Percentiles rank a stretch among this genome's conserved stretches.
Conservation (phyloP, 2,329 filamentous ascomycete genomes). For the Leptoxyphium fumago region DNA sequence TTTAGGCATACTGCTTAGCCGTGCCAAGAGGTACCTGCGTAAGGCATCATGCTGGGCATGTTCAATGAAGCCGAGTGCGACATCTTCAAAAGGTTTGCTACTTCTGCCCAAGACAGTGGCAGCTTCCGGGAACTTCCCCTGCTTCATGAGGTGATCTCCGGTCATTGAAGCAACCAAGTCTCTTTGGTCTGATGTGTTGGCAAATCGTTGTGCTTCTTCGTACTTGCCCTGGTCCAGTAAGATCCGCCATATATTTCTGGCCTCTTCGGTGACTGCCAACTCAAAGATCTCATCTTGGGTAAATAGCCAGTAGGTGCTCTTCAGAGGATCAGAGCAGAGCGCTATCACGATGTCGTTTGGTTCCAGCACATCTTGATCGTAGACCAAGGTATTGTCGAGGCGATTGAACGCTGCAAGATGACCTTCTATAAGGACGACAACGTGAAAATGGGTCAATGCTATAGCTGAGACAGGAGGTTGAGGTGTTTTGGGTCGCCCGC, state of each 20-base stretch:
- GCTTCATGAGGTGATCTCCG: slow-evolving; percentile 72
- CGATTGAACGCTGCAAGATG: slow-evolving; percentile 75
- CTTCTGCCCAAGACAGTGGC: slow-evolving; percentile 86
- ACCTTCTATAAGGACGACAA: slow-evolving; percentile 68
- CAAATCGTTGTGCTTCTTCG: slow-evolving; percentile 73
- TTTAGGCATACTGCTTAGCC: slow-evolving; percentile 69
- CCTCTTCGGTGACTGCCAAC: slow-evolving; percentile 78
- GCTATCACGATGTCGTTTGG: slow-evolving; percentile 67
- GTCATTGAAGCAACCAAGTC: slow-evolving; percentile 86
- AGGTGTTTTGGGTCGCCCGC: slow-evolving; percentile 48
- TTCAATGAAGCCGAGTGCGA: slow-evolving; percentile 82
- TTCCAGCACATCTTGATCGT: slow-evolving; percentile 75
- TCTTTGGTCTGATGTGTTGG: slow-evolving; percentile 64
- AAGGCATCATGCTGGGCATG: slow-evolving; percentile 79
- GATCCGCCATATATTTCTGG: slow-evolving; percentile 86
- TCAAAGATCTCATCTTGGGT: slow-evolving; percentile 86
- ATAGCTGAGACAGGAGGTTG: slow-evolving; percentile 66
- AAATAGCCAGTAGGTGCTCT: slow-evolving; percentile 96
- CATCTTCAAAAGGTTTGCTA: slow-evolving; percentile 93
- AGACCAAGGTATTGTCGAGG: slow-evolving; percentile 70
- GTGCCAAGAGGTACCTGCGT: slow-evolving; percentile 75
- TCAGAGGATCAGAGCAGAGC: slow-evolving; percentile 76
- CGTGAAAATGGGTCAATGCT: slow-evolving; percentile 84
- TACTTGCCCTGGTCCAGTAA: slow-evolving; percentile 80
- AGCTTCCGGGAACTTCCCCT: slow-evolving; percentile 71